phyloP scores from a whole-genome alignment of 2,329 filamentous ascomycete species.

The Phyllosticta citribraziliensis region DNA sequence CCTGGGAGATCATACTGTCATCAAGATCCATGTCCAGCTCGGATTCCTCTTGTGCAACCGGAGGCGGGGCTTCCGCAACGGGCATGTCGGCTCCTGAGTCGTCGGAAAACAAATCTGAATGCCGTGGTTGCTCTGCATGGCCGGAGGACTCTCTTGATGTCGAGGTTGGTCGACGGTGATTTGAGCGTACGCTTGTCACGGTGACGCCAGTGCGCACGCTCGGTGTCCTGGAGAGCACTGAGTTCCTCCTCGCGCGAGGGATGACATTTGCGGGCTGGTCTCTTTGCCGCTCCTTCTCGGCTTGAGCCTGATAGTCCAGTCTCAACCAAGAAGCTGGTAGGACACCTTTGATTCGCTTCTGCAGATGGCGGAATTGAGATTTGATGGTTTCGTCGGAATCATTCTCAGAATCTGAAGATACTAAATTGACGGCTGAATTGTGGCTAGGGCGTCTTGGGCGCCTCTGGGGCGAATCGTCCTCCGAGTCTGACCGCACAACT shows the following conservation, averaged over 20 bases:
- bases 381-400: conserved; percentile 22
- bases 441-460: neutral
- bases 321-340: conserved; percentile 42
- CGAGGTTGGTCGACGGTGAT: neutral
- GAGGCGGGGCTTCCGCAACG: neutral
- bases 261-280: neutral
- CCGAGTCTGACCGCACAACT: neutral
- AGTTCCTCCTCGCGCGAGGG: neutral
- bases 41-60: too few relatives aligned
- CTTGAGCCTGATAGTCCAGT: conserved; percentile 32
- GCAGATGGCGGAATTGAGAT: conserved; percentile 14
- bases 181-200: neutral
- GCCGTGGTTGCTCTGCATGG: neutral
- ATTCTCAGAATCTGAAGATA: conserved; percentile 19
- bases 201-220: neutral
- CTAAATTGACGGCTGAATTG: neutral
- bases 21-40: conserved; percentile 2
- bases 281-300: neutral
- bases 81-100: neutral
- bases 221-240: neutral
- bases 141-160: neutral
- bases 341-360: conserved; percentile 37
- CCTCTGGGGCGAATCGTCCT: conserved; percentile 7
- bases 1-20: neutral
- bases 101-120: neutral